Conservation (phyloP, 2,329 filamentous ascomycete species). For the Pyrenochaeta sp. region DNA sequence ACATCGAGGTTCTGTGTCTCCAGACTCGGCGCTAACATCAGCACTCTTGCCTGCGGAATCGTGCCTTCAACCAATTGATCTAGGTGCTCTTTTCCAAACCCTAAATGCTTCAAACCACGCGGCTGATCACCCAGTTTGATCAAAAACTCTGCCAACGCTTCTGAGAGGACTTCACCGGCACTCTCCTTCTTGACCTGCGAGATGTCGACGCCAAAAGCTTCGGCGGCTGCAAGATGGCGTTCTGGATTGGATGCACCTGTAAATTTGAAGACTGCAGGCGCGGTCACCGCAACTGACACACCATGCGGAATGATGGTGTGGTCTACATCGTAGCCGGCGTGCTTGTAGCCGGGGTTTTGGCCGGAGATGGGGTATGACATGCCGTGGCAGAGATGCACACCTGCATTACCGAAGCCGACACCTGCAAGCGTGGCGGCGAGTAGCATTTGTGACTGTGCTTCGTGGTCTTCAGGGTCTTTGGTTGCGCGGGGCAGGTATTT, state of each 20-base stretch:
- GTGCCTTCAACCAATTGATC: slow-evolving; percentile 92
- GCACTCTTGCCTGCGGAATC: slow-evolving; percentile 86
- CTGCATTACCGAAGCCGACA: slow-evolving; percentile 96
- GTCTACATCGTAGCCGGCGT: slow-evolving; percentile 82
- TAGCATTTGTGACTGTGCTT: slow-evolving; percentile 95
- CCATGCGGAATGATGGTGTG: slow-evolving; percentile 91
- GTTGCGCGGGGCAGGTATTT: slow-evolving; percentile 93
- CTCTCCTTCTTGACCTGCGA: slow-evolving; percentile 87
- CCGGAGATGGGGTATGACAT: slow-evolving; percentile 99
- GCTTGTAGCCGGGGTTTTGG: slow-evolving; percentile 90
- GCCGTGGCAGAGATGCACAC: slow-evolving; percentile 87
- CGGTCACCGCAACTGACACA: slow-evolving; percentile 92
- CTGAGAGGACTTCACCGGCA: slow-evolving; percentile 85
- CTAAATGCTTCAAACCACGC: slow-evolving; percentile 80
- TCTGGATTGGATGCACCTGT: slow-evolving; percentile 92
- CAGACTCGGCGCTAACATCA: slow-evolving; percentile 89
- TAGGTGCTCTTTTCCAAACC: slow-evolving; percentile 78
- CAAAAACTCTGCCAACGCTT: slow-evolving; percentile 84
- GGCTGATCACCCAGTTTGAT: slow-evolving; percentile 89
- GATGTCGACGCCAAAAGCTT: slow-evolving; percentile 89
- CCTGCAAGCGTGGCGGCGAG: slow-evolving; percentile 93
- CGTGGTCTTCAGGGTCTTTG: slow-evolving; percentile 85
- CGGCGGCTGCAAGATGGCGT: slow-evolving; percentile 86
- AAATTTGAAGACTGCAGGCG: slow-evolving; percentile 93
- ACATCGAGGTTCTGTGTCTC: slow-evolving; percentile 56